Conservation (phyloP, 2,329 filamentous ascomycete species). For the Scorias spongiosa region DNA sequence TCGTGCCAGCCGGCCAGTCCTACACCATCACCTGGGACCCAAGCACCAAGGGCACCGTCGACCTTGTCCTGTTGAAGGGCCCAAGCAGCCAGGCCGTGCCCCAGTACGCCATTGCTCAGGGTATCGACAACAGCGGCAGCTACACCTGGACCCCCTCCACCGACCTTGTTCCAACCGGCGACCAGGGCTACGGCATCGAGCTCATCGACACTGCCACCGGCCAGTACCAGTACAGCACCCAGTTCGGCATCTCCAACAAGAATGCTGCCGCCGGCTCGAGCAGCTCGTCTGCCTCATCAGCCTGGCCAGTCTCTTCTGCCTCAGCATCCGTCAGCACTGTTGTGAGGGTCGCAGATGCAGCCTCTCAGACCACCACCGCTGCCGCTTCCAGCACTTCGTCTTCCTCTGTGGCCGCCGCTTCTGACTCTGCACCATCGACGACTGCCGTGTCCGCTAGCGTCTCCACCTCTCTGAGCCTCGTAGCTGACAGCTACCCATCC, state of each 20-base stretch:
- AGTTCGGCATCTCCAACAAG: slow-evolving; percentile 40
- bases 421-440: slow-evolving; percentile 2
- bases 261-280: slow-evolving; percentile 7
- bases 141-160: slow-evolving; percentile 40
- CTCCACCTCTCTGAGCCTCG: slow-evolving; percentile 10
- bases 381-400: neutral
- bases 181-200: slow-evolving; percentile 44
- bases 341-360: slow-evolving; percentile 3
- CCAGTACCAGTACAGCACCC: slow-evolving; percentile 45
- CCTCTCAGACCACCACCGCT: slow-evolving; percentile 2
- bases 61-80: slow-evolving; percentile 45
- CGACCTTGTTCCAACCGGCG: slow-evolving; percentile 25
- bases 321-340: slow-evolving; percentile 6
- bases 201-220: slow-evolving; percentile 44
- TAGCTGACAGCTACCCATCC: slow-evolving; percentile 3
- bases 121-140: slow-evolving; percentile 39
- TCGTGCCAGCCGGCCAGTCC: slow-evolving; percentile 39
- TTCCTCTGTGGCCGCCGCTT: slow-evolving; percentile 4
- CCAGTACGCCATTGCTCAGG: slow-evolving; percentile 35
- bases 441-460: slow-evolving; percentile 27
- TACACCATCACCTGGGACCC: slow-evolving; percentile 46
- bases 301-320: slow-evolving; percentile 7
- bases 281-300: slow-evolving; percentile 1
- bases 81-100: slow-evolving; percentile 39
- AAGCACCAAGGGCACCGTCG: slow-evolving; percentile 34